Evolutionary conservation across 805 yeast genomes (phyloP), one percentile per base, ranked within the genome.

Genomic region (Teunomyces panamensis): DNA sequence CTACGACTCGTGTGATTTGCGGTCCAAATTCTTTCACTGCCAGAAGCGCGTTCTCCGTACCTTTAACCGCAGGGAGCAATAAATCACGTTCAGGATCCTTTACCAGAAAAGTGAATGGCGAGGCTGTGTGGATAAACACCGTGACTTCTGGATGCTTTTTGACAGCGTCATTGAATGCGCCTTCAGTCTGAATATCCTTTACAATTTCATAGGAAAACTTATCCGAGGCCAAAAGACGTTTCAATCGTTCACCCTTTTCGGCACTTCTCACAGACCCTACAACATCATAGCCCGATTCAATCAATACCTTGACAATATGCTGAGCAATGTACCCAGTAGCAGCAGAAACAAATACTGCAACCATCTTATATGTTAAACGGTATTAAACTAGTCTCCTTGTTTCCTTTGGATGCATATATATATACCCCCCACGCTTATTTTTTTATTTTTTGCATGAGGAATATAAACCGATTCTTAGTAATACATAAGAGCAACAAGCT

Each of bases 11-110:
- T 43, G 71, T 71, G 29, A 78, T 72, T 47, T 73, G 68, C 8
- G 77, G 72, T 13, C 77, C 81, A 52, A 63, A 70, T 29, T 60
- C 55, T 52, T 68, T 63, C 43, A 77, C 67, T 2, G 81, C 71
- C n/a, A 65, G 57, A 56, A 82, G 65, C 47, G 80, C 68, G 52
- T 75, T 73, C 43, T 62, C 62, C 5, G 85, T 79, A 44, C 87
- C 87, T 41, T 71, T 60, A 9, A 79, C 71, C 2, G 87, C 86
- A 9, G 87, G 87, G n/a, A 64, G 60, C 26, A 81, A 58, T 53
- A 78, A 68, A 37, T 74, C 82, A 30, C 70, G 69, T 53, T 81
- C 81, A 3, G 71, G 68, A 44, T 73, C 73, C 4, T 66, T 64
- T 34, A 71, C 62, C 30, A 67, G 63, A 50, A 73, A 76, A 24